phyloP scores from a whole-genome alignment of 2,329 filamentous ascomycete species.

The Sporothrix luriei region DNA sequence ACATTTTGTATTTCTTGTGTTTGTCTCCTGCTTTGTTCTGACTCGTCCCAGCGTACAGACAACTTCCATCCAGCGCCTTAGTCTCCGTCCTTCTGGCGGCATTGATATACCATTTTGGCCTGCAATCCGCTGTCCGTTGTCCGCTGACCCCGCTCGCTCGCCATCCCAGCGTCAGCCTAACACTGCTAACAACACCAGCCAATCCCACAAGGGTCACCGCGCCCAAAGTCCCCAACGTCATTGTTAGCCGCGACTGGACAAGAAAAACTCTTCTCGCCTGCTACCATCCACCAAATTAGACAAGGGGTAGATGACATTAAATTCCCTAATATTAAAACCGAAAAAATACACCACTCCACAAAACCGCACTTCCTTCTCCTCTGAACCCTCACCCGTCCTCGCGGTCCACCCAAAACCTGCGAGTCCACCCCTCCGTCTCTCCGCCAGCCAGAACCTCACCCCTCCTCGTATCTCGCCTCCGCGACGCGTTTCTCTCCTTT shows the following conservation, averaged over 20 bases:
- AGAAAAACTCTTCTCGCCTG: conserved; percentile 33
- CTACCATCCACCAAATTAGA: conserved; percentile 28
- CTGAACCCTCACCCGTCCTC: conserved; percentile 28
- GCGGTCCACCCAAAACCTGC: conserved; percentile 29
- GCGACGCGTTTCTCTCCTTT: conserved; percentile 37
- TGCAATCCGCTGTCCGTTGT: conserved; percentile 24
- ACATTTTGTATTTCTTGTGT: neutral
- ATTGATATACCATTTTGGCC: neutral
- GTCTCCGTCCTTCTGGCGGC: neutral
- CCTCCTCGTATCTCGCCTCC: conserved; percentile 40
- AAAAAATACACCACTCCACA: conserved; percentile 32
- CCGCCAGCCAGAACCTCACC: conserved; percentile 35
- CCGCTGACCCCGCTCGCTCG: conserved; percentile 35
- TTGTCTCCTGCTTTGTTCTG: conserved; percentile 15
- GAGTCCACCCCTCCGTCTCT: conserved; percentile 31
- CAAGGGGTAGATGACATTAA: conserved; percentile 18
- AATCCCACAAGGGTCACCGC: conserved; percentile 19
- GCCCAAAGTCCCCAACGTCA: conserved; percentile 34
- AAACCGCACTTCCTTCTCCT: conserved; percentile 21
- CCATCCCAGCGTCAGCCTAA: conserved; percentile 13
- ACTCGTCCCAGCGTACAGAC: conserved; percentile 6
- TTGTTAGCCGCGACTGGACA: conserved; percentile 32
- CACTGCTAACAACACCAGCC: conserved; percentile 31
- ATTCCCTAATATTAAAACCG: conserved; percentile 27
- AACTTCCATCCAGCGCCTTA: neutral